Evolutionary conservation across 2,329 filamentous ascomycete genomes (phyloP), one percentile per base, ranked within the genome.

Genomic region (Aspergillus niger): DNA sequence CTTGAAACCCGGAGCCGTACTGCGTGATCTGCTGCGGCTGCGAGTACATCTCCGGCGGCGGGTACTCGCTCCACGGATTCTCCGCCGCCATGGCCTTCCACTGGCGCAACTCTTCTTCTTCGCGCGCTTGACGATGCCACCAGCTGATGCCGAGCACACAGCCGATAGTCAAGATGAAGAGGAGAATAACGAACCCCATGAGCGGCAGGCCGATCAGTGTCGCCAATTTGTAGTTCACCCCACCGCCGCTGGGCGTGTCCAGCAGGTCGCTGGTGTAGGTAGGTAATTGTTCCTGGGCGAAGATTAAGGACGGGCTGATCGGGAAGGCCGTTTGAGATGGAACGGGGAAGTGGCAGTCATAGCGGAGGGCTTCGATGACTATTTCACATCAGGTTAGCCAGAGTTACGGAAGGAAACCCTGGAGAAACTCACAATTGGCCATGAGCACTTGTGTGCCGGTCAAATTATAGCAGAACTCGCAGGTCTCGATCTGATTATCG

Each of bases 301-400:
- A 81, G 51, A 81, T 80, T 39, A 74, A 65, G 5, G 69, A 65
- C 11, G 78, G 72, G 36, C 71, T 67, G 57, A 81, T 76, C 49
- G 74, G 70, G 64, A 81, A 81, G 17, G 73, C 47, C 6, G 65
- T 57, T n/a, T 74, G 75, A 2, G 68, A 61, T 13, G 67, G 61
- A 1, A 77, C 76, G 43, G 68, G 70, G 62, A 77, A 78, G 54
- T 78, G 74, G 64, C 79, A 81, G 56, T 78, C 77, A 61, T 80
- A 78, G 24, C 79, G 77, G 43, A 80, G 68, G 20, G 79, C 72
- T 72, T 81, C 79, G 38, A 81, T 65, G 65, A 80, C 79, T 81
- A 55, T 8, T 15, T 20, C 41, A 49, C 55, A 39, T 55, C 3
- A 15, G 1, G 43, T 65, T 26, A 57, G 59, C 59, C 5, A 39